Conservation (phyloP, 495 filamentous ascomycete species). For the Alectoria sarmentosa region DNA sequence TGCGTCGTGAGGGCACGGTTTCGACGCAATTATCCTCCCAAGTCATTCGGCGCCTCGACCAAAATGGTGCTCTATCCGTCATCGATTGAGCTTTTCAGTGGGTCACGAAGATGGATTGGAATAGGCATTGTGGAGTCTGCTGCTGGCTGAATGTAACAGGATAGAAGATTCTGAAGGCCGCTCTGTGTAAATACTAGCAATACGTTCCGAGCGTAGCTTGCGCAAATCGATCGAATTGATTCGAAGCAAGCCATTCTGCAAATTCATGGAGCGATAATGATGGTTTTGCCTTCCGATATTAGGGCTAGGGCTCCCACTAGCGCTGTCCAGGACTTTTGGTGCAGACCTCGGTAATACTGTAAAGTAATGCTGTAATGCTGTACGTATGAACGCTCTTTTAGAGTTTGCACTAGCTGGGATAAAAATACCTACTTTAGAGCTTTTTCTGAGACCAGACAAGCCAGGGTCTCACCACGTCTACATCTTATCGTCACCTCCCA, state of each 20-base stretch:
- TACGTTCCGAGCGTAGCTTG: conserved; percentile 2
- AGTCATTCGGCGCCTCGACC: conserved; percentile 93
- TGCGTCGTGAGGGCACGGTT: conserved; percentile 93
- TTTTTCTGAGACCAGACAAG: neutral
- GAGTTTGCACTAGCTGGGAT: no score
- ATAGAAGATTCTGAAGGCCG: neutral
- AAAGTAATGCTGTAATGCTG: no score
- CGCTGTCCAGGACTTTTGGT: no score
- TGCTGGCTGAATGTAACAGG: neutral
- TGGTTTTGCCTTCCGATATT: no score
- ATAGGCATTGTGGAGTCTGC: neutral
- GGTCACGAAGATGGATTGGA: conserved; percentile 3
- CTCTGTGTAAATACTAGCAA: neutral
- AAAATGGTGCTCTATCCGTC: conserved; percentile 99
- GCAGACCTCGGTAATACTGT: no score
- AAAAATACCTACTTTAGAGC: no score
- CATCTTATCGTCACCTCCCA: neutral
- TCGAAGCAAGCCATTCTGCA: neutral
- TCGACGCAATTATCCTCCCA: conserved; percentile 85
- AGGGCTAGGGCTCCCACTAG: no score
- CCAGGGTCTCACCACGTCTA: conserved; percentile 9
- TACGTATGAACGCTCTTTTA: no score
- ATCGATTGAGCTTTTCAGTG: conserved; percentile 40
- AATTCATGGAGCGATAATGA: neutral
- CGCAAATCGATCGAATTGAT: neutral